Percentiles rank a stretch among this genome's conserved stretches.
Conservation (phyloP, 345 rosid genomes). For the Corymbia maculata region DNA sequence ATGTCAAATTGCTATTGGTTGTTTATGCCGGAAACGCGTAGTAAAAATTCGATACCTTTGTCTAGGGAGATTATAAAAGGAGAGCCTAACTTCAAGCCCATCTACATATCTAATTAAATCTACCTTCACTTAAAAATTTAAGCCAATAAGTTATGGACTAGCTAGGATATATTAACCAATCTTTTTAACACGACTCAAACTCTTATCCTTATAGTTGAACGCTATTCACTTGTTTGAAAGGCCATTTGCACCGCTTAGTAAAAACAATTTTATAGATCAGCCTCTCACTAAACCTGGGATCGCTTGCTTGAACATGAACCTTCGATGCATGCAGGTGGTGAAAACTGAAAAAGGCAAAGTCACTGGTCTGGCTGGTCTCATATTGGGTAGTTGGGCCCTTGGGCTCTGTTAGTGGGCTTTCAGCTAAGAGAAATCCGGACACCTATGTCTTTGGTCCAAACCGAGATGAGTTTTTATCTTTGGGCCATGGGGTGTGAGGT, state of each 20-base stretch:
- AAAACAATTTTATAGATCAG: neutral
- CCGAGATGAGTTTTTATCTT: neutral
- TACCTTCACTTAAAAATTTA: neutral
- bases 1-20: neutral
- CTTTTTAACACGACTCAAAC: neutral
- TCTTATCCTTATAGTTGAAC: neutral
- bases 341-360: neutral
- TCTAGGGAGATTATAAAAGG: neutral
- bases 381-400: neutral
- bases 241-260: neutral
- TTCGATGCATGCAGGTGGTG: neutral
- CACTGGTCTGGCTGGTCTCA: neutral
- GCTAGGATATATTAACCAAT: neutral
- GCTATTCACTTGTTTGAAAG: neutral
- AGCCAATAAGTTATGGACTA: fast-evolving
- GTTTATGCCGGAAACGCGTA: neutral
- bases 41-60: too few relatives aligned
- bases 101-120: neutral
- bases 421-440: neutral
- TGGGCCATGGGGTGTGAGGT: neutral
- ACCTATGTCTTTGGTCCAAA: neutral
- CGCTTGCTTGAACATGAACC: neutral
- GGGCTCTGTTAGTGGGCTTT: neutral
- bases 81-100: neutral
- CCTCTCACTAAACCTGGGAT: neutral